These are phyloP conservation scores for Lycium ferocissimum DNA, from an alignment of 257 asterid species.

Conservation along the genomic window DNA sequence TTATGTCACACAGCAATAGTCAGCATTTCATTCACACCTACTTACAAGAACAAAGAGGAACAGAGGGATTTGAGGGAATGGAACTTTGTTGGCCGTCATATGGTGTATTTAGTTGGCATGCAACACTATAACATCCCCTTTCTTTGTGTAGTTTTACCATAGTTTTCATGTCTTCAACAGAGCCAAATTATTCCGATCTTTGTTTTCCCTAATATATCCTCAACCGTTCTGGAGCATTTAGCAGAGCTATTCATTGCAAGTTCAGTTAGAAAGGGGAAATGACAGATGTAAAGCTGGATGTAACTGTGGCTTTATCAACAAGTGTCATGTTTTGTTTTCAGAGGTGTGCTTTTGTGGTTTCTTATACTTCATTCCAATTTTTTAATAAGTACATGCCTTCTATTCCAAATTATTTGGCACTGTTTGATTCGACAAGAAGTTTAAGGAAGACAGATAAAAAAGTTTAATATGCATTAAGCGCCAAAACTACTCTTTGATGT, in stretches of 20 bases:
- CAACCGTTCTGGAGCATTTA: background rate
- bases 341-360: background rate
- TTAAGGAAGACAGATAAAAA: background rate
- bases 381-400: background rate
- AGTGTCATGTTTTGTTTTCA: conserved; percentile 1
- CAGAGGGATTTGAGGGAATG: background rate
- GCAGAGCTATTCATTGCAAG: background rate
- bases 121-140: background rate
- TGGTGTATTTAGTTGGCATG: background rate
- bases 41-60: background rate
- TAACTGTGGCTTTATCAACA: background rate
- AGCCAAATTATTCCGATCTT: background rate
- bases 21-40: background rate
- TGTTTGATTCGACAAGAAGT: background rate
- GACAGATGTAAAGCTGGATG: background rate
- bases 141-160: background rate
- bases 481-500: background rate
- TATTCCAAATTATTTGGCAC: background rate
- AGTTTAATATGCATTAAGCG: background rate
- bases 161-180: background rate
- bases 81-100: background rate
- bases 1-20: background rate
- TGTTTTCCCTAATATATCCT: background rate
- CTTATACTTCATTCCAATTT: background rate
- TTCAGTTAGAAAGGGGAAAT: background rate